Evolutionary conservation across 768 basidiomycete species (phyloP), one percentile per base, ranked within the genome.

Genomic region (Pleurotus tuber-regium): DNA sequence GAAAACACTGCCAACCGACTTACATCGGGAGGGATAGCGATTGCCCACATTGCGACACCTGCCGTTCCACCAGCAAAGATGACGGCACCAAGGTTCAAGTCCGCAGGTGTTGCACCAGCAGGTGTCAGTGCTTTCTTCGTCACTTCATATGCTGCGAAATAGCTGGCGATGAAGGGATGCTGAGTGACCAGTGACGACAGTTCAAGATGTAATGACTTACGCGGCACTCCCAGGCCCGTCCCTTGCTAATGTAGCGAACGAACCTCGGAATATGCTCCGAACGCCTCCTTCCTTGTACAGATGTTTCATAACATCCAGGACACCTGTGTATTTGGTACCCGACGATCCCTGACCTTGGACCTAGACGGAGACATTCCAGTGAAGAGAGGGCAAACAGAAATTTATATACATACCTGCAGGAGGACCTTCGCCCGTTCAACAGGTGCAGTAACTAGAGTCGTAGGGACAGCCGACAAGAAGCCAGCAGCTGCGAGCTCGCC

Each of bases 211-310:
- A n/a, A 31, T 42, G 14, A 77, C 92, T 64, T 72, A 97, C 88
- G 89, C 95, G 56, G 97, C 97, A 65, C 89, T 92, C 41, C 97
- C 97, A 1, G 97, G 97, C 33, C 93, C 95, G 68, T 99, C 97
- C 53, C 97, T 82, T 36, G 87, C 90, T 11, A 99, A 73, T 0
- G 97, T 99, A n/a, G 97, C 97, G 51, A 78, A 77, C 3, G 94
- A 89, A 36, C 97, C 97, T 56, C 96, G 81, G 73, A 87, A 98
- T 54, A 99, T 89, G 63, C 91, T 93, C 56, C 80, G 80, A 16
- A 98, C 53, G 33, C 97, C 97, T 23, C 97, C 97, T 71, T 98
- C 95, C 55, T 79, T 84, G 74, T 99, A 98, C 16, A 98, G 75
- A 61, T 93, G 89, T 55, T 78, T 78, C 56, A 98, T 78, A 1